Percentiles rank a stretch among this genome's conserved stretches.
These are phyloP conservation scores for Dioscorea alata DNA, from an alignment of 106 monocot genomes.

Conservation along the genomic window DNA sequence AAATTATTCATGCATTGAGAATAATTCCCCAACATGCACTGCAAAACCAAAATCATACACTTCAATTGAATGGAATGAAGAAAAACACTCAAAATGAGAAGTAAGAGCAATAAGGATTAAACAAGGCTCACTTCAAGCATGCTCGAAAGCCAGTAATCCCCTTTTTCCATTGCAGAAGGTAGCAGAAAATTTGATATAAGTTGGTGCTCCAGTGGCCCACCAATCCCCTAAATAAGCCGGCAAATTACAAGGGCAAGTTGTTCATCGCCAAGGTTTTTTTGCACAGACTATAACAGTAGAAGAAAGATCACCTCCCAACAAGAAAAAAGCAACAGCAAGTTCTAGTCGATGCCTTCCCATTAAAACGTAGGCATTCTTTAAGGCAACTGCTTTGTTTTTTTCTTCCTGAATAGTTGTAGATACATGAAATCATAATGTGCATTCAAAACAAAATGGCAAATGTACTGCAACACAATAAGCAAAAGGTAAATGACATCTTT, in stretches of 20 bases:
- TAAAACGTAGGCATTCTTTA: conserved; percentile 99
- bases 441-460: background rate
- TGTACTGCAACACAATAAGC: background rate
- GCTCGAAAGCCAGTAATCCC: conserved; percentile 77
- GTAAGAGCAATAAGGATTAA: conserved; percentile 6
- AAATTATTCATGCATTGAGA: conserved; percentile 37
- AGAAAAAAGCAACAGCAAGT: conserved; percentile 87
- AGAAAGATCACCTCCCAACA: conserved; percentile 78
- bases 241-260: conserved; percentile 97
- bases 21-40: conserved; percentile 89
- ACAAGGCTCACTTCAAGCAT: conserved; percentile 61
- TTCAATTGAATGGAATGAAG: background rate
- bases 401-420: conserved; percentile 27
- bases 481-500: too few relatives aligned
- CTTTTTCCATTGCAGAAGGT: conserved; percentile 74
- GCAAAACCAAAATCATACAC: conserved; percentile 22
- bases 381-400: conserved; percentile 88
- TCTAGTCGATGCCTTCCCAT: conserved; percentile 94
- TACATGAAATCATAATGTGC: background rate
- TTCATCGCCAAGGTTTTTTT: conserved; percentile 88
- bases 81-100: background rate
- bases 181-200: conserved; percentile 70
- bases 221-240: conserved; percentile 77
- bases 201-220: conserved; percentile 69
- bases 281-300: conserved; percentile 92